phyloP scores from a whole-genome alignment of 1,139 yeast genomes.

The Ashbya aceris region DNA sequence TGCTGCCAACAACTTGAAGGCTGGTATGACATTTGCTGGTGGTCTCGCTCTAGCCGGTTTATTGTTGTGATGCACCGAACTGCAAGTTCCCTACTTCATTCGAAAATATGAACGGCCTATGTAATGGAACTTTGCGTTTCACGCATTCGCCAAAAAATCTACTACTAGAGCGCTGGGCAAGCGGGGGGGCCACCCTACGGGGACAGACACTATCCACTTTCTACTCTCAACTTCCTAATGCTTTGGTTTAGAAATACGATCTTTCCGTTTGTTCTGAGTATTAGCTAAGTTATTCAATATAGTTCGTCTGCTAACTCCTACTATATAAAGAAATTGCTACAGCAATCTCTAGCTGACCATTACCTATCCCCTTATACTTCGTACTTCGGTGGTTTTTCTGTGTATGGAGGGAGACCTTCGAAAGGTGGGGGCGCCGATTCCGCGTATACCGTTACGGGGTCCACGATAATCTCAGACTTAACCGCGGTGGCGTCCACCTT shows the following conservation, averaged over 20 bases:
- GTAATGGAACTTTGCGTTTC: too few relatives aligned
- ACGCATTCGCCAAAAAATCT: too few relatives aligned
- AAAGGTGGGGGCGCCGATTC: neutral
- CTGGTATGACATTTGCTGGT: conserved; percentile 24
- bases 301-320: too few relatives aligned
- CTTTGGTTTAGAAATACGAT: too few relatives aligned
- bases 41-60: conserved; percentile 31
- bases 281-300: too few relatives aligned
- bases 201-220: too few relatives aligned
- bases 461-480: conserved; percentile 20
- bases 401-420: neutral
- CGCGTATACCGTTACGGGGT: conserved; percentile 9
- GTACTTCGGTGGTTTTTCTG: neutral
- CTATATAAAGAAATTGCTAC: too few relatives aligned
- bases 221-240: too few relatives aligned
- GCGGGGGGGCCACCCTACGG: too few relatives aligned
- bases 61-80: conserved; percentile 16
- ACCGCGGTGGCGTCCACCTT: conserved; percentile 15
- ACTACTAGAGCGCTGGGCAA: too few relatives aligned
- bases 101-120: neutral
- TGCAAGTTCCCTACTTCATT: neutral
- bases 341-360: neutral
- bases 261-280: too few relatives aligned
- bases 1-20: conserved; percentile 27
- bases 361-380: neutral